Evolutionary conservation across 148 eudicot genomes (phyloP), one percentile per base, ranked within the genome.

Genomic region (Heliosperma pusillum): DNA sequence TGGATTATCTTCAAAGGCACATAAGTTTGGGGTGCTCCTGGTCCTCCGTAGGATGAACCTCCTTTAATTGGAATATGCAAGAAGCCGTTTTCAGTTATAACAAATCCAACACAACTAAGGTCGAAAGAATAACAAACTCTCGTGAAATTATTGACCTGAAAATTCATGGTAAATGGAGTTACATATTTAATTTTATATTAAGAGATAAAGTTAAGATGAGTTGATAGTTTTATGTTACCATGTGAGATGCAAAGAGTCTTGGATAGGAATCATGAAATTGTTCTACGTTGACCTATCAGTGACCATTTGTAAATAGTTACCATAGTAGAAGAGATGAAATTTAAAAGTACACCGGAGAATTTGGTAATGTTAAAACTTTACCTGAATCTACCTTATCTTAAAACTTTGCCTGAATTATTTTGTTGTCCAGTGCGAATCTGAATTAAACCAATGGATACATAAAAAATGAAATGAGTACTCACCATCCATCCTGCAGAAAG

Each of bases 401-500:
- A n/a, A n/a, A n/a, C n/a, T 33, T 33, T 3, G 5, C 36, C 36
- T 33, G 5, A 33, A 33, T 33, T 33, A 33, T 33, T 33, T 33
- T 33, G 5, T 33, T 33, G 5, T 33, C n/a, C n/a, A n/a, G 36
- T 6, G 36, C 5, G 36, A 33, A 33, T 33, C 36, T 3, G 36
- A 33, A 33, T 33, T 33, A 33, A 33, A 6, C 36, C 36, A 6
- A 33, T 3, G 36, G 36, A 6, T 33, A 33, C 36, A 33, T 33
- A 33, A 1, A 33, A 33, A 33, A 33, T 33, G 5, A 33, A 33
- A 33, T n/a, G 29, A 11, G 27, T 11, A 62, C 36, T 62, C 12
- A 62, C 66, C 66, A 62, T 62, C 66, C 66, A 62, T 25, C 66
- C 66, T 0, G 65, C 65, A 10, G 65, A 22, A 60, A 60, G 26